Evolutionary conservation across 2,329 filamentous ascomycete genomes (phyloP).

Genomic region (Cordyceps farinosa): DNA sequence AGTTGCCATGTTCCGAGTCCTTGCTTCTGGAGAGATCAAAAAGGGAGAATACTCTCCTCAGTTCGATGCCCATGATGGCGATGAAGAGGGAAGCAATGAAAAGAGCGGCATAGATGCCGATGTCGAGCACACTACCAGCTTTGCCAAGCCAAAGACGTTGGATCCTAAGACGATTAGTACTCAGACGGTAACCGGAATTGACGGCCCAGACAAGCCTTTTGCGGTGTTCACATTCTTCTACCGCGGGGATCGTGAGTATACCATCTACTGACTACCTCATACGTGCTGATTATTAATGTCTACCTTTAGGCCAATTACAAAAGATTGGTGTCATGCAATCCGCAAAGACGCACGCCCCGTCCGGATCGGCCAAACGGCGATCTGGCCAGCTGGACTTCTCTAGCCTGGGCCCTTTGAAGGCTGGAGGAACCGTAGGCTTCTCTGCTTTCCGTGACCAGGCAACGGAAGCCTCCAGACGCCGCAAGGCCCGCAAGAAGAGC

Average conservation of each 20-base stretch:
- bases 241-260: constrained; percentile 80
- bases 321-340: constrained; percentile 89
- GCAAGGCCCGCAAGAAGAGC: constrained; percentile 58
- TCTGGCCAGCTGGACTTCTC: constrained; percentile 83
- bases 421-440: constrained; percentile 85
- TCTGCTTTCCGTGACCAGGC: constrained; percentile 77
- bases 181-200: constrained; percentile 97
- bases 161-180: constrained; percentile 98
- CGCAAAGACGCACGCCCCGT: constrained; percentile 61
- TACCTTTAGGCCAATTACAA: constrained; percentile 72
- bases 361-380: constrained; percentile 67
- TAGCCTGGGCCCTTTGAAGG: constrained; percentile 77
- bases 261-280: background rate
- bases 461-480: constrained; percentile 48
- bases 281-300: constrained; percentile 13
- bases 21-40: constrained; percentile 96
- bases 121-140: constrained; percentile 95
- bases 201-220: constrained; percentile 93
- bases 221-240: constrained; percentile 98
- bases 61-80: constrained; percentile 94
- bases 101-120: constrained; percentile 69
- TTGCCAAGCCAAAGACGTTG: constrained; percentile 91
- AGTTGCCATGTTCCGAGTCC: constrained; percentile 89
- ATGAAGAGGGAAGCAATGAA: constrained; percentile 62
- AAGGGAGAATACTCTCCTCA: constrained; percentile 97